Conservation (phyloP, 1,284 basidiomycete genomes). For the Somion occarium region DNA sequence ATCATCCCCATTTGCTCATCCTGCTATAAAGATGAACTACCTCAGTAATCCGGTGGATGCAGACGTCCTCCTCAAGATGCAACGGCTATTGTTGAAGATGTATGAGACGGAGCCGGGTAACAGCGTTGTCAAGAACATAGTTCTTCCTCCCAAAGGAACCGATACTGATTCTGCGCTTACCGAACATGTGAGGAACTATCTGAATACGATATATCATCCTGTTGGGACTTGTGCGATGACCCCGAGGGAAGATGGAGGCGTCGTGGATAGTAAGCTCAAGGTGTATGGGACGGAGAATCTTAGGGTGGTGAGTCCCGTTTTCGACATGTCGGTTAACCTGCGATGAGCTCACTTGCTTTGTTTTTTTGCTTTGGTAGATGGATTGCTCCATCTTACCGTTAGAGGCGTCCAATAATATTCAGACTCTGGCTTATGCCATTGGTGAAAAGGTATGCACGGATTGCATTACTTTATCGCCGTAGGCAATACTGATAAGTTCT, state of each 20-base stretch:
- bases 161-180: too few species aligned
- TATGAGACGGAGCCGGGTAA: too few species aligned
- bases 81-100: neutral
- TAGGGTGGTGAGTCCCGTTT: constrained; percentile 25
- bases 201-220: constrained; percentile 13
- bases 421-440: neutral
- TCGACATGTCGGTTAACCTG: too few species aligned
- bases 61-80: constrained; percentile 1
- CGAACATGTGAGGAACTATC: constrained; percentile 2
- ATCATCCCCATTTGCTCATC: neutral
- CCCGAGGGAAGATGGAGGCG: constrained; percentile 44
- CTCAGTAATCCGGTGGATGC: constrained; percentile 3
- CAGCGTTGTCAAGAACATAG: neutral
- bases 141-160: neutral
- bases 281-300: constrained; percentile 50
- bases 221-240: constrained; percentile 46
- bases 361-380: neutral
- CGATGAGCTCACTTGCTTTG: neutral
- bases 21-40: constrained; percentile 7
- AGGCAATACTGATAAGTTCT: neutral
- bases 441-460: neutral
- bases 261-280: constrained; percentile 41
- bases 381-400: constrained; percentile 1
- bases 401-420: neutral
- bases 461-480: neutral